Percentiles rank a stretch among this genome's conserved stretches.
Evolutionary conservation across 2,329 filamentous ascomycete species (phyloP).

Genomic region (Thyridium curvatum): DNA sequence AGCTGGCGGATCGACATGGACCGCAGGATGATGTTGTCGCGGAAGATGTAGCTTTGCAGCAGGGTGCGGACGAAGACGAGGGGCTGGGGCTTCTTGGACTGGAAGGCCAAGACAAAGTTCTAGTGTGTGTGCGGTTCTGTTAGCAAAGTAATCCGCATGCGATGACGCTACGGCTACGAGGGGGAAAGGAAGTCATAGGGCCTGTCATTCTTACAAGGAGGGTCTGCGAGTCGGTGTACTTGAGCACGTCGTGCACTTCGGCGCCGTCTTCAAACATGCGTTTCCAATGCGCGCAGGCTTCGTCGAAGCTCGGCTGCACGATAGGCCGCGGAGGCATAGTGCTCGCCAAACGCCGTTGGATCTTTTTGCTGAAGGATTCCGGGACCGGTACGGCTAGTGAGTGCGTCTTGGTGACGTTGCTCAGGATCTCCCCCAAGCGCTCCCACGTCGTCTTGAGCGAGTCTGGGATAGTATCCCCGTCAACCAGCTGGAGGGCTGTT

Average conservation of each 20-base stretch:
- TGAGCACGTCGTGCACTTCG: conserved; percentile 61
- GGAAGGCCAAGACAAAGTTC: conserved; percentile 69
- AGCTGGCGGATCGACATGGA: conserved; percentile 65
- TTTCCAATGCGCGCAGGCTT: conserved; percentile 64
- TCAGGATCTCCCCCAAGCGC: conserved; percentile 42
- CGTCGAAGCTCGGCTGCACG: conserved; percentile 66
- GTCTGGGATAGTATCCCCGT: conserved; percentile 36
- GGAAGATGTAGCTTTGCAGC: conserved; percentile 69
- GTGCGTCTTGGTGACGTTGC: conserved; percentile 52
- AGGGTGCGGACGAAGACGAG: conserved; percentile 77
- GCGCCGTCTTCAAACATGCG: conserved; percentile 67
- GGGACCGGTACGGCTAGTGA: conserved; percentile 58
- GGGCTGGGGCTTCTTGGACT: conserved; percentile 75
- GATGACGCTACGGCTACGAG: no score
- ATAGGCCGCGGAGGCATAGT: conserved; percentile 91
- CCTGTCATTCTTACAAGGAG: background rate
- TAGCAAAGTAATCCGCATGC: no score
- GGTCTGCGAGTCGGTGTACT: conserved; percentile 62
- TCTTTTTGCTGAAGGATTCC: conserved; percentile 81
- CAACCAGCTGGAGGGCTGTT: conserved; percentile 41
- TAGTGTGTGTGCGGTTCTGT: conserved; percentile 26
- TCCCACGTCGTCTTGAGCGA: conserved; percentile 45
- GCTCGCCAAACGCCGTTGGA: conserved; percentile 87
- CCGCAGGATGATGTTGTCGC: conserved; percentile 63
- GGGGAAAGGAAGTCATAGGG: no score